These are phyloP conservation scores for Fusarium lyarnte DNA, from an alignment of 2,329 filamentous ascomycete species.

Conservation along the genomic window DNA sequence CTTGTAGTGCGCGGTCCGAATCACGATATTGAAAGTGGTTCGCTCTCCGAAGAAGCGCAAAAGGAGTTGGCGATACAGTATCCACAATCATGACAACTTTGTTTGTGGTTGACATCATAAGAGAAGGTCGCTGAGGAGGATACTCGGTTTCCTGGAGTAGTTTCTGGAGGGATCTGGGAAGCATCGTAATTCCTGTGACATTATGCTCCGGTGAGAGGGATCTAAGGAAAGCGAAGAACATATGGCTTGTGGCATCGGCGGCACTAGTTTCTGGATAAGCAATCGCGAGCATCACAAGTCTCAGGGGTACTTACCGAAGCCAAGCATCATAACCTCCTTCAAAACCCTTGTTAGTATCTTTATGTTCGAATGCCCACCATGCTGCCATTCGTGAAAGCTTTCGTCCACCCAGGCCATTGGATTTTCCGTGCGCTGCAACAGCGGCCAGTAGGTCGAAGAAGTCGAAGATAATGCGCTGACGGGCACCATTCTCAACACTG, in stretches of 20 bases:
- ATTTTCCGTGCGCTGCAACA: constrained; percentile 91
- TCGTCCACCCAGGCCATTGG: constrained; percentile 89
- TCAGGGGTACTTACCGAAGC: constrained; percentile 68
- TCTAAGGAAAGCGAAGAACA: constrained; percentile 97
- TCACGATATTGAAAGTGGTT: constrained; percentile 97
- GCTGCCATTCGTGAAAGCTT: constrained; percentile 95
- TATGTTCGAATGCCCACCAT: constrained; percentile 98
- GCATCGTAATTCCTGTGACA: constrained; percentile 80
- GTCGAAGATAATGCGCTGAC: constrained; percentile 90
- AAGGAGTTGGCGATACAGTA: constrained; percentile 92
- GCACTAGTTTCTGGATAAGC: constrained; percentile 65
- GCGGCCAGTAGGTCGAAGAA: constrained; percentile 95
- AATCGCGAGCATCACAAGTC: constrained; percentile 4
- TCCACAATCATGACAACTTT: constrained; percentile 98
- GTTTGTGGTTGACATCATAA: constrained; percentile 83
- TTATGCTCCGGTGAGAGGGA: constrained; percentile 85
- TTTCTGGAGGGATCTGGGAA: constrained; percentile 91
- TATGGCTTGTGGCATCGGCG: constrained; percentile 93
- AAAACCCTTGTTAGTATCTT: constrained; percentile 87
- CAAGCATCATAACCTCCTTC: constrained; percentile 93
- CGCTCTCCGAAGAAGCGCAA: constrained; percentile 86
- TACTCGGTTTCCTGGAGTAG: constrained; percentile 94
- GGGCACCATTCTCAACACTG: constrained; percentile 86
- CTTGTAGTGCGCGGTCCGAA: constrained; percentile 82
- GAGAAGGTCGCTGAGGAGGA: constrained; percentile 79